Evolutionary conservation across 257 asterid species (phyloP), one percentile per base, ranked within the genome.

Genomic region (Scutellaria minor): DNA sequence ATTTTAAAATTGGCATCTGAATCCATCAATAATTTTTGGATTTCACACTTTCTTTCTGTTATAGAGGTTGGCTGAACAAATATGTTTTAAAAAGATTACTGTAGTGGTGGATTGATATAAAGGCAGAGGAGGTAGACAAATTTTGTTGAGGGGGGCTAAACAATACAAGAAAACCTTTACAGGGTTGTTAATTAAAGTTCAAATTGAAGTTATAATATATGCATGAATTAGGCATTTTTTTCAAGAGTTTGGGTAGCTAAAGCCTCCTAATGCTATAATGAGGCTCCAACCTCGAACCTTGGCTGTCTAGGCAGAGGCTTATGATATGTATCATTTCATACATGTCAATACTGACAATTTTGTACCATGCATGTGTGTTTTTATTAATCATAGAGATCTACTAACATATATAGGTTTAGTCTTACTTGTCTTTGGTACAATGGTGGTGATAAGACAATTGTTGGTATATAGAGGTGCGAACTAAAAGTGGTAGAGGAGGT

Each of bases 91-190:
- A 15, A 47, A 6, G 5, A 27, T 27, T 35, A 40, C 24, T 63
- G 18, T 48, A 52, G 42, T 44, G 40, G 14, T 71, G 62, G 74
- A 51, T 35, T 58, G 48, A 60, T 13, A 54, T 56, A 31, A 46
- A 46, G 50, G 37, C 37, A 5, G 37, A 31, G 5, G 37, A 31
- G 37, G 37, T 31, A 31, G 37, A 31, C 5, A 31, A 31, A 31
- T 31, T 31, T 31, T 2, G 37, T 31, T 31, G 37, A 31, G 37
- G 5, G 5, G 5, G 4, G 5, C 37, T 31, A 31, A 31, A 31
- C 37, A 31, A 31, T 1, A 31, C 37, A 31, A 31, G 37, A 31
- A 31, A 31, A 31, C 37, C 37, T 1, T 31, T 31, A 1, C 4
- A 4, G 37, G 5, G 37, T 5, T 31, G 37, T 31, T 31, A 31